A percentile compares a stretch with the other conserved stretches of the same genome.
These are phyloP conservation scores for Meira nashicola DNA, from an alignment of 1,284 basidiomycete genomes.

Conservation along the genomic window DNA sequence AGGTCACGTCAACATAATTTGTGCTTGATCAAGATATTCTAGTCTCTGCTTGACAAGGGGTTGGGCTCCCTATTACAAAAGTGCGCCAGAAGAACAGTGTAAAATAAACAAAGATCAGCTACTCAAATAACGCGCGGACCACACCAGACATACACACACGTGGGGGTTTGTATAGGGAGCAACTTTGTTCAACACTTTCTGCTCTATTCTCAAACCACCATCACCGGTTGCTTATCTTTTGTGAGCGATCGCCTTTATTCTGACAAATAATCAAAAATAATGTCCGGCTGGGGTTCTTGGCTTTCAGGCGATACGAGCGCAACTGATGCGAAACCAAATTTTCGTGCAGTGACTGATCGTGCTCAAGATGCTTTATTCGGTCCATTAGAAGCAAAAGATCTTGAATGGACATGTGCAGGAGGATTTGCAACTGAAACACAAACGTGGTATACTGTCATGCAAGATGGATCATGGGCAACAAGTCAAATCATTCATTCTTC, in stretches of 20 bases:
- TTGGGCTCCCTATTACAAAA: too few species aligned
- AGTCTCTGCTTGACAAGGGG: too few species aligned
- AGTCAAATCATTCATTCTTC: slow-evolving; percentile 92
- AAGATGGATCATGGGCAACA: slow-evolving; percentile 77
- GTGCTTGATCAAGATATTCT: too few species aligned
- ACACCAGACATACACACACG: too few species aligned
- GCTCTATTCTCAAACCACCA: neutral
- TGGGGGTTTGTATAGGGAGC: too few species aligned
- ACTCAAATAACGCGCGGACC: too few species aligned
- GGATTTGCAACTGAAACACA: slow-evolving; percentile 93
- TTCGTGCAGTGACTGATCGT: slow-evolving; percentile 43
- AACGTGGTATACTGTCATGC: slow-evolving; percentile 75
- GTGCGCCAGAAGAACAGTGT: too few species aligned
- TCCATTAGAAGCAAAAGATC: slow-evolving; percentile 65
- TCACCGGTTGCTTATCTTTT: neutral
- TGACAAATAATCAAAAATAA: slow-evolving; percentile 8
- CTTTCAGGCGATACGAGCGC: slow-evolving; percentile 34
- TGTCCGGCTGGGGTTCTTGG: slow-evolving; percentile 51
- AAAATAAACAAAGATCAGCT: too few species aligned
- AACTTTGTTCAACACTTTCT: neutral
- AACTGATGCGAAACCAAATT: slow-evolving; percentile 32
- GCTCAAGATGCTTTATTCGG: slow-evolving; percentile 61
- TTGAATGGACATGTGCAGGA: slow-evolving; percentile 72
- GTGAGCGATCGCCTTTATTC: neutral
- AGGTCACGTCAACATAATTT: too few species aligned